These are phyloP conservation scores for Diaporthe nobilis DNA, from an alignment of 2,329 filamentous ascomycete species.

Conservation along the genomic window DNA sequence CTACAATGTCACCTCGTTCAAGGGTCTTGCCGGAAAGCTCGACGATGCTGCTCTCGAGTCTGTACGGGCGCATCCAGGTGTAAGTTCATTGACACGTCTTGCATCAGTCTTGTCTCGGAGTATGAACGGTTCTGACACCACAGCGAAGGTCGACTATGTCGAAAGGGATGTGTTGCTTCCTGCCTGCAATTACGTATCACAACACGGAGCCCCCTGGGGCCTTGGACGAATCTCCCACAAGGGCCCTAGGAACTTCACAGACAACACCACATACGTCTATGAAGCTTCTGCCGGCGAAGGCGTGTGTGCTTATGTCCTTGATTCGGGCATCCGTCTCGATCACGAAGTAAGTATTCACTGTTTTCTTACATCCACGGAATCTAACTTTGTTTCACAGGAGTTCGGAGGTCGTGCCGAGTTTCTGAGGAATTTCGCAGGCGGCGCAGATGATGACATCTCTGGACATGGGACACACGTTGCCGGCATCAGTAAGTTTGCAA, in stretches of 20 bases:
- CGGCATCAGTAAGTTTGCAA: background rate
- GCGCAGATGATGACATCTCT: too few species aligned
- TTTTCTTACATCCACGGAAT: too few species aligned
- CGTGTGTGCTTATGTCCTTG: background rate
- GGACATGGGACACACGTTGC: background rate
- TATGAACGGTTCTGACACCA: background rate
- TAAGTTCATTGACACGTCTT: constrained; percentile 32
- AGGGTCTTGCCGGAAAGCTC: constrained; percentile 49
- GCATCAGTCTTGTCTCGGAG: too few species aligned
- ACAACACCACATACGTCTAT: background rate
- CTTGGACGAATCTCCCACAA: background rate
- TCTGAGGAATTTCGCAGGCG: background rate
- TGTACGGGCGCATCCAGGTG: constrained; percentile 46
- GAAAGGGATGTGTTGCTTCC: background rate
- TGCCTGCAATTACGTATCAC: background rate
- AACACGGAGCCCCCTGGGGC: background rate
- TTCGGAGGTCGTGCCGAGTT: background rate
- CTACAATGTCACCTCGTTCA: constrained; percentile 48
- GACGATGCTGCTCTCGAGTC: constrained; percentile 44
- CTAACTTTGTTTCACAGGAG: background rate
- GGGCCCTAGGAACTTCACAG: background rate
- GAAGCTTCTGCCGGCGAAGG: background rate
- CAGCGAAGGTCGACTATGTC: background rate
- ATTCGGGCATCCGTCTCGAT: background rate
- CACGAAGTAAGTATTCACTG: background rate